Evolutionary conservation across 2,329 filamentous ascomycete genomes (phyloP).

Genomic region (Colletotrichum truncatum): DNA sequence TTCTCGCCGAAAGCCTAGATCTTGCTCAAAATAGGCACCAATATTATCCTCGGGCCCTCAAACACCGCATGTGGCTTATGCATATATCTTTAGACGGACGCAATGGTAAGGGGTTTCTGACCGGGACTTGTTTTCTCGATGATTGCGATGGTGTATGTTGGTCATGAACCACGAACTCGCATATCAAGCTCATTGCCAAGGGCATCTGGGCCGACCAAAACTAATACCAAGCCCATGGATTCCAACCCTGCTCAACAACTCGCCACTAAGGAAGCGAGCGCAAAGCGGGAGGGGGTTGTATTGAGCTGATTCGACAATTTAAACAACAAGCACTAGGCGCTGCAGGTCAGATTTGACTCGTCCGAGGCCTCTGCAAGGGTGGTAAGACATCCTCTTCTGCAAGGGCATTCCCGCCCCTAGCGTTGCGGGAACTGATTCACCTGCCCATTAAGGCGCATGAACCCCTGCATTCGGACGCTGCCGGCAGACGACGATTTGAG

Average conservation of each 20-base stretch:
- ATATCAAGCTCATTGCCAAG: neutral
- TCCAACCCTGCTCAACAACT: neutral
- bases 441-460: neutral
- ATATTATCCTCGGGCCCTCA: neutral
- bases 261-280: neutral
- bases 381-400: neutral
- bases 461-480: neutral
- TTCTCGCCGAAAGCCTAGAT: neutral
- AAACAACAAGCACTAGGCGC: neutral
- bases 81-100: neutral
- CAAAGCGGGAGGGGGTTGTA: neutral
- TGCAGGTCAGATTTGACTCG: neutral
- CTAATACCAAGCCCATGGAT: neutral
- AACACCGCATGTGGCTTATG: neutral
- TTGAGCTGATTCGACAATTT: neutral
- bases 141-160: neutral
- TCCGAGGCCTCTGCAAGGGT: neutral
- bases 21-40: neutral
- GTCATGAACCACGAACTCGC: neutral
- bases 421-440: neutral
- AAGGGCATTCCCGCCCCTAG: neutral
- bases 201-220: neutral
- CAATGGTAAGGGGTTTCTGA: neutral
- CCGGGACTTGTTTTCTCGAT: neutral
- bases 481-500: neutral